Base-by-base conservation (phyloP, 331 rosid genomes). In the Dryas integrifolia region DNA sequence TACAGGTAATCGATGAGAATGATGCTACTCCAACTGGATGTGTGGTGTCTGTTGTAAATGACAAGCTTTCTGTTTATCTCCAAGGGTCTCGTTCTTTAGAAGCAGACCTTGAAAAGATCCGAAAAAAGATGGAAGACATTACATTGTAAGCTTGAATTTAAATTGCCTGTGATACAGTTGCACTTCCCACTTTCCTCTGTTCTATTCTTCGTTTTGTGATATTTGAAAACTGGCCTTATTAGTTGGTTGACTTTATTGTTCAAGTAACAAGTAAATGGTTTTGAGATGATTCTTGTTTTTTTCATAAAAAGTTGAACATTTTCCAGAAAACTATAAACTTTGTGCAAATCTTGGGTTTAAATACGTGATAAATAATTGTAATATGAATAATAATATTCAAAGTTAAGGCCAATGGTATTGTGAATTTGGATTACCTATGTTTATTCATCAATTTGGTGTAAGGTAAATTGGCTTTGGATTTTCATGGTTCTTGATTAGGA, bases 1-100 rank as follows among this genome's bases (percentile, higher is more conserved):
- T 69, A 49, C 84, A 94, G 98, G 87, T 89, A 69, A 82, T 89
- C 50, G 59, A 74, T 26, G 96, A 86, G 63, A 82, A 59, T 46
- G 89, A 88, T 48, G 80, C 88, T 66, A 81, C 83, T 77, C 96
- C 92, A 0, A 51, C 82, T 49, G 97, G 96, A 48, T 89, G 85
- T 70, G 87, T 78, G 11, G 91, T 88, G 14, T 57, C 89, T 6
- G 92, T 91, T 24, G 89, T 89, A 16, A 88, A 89, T 55, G 92
- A 86, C 79, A 86, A 46, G 81, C 80, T 94, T 2, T 88, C 93
- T 49, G 96, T 89, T 49, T 94, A 94, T 83, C 76, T 94, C 38
- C 87, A 76, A 75, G 95, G 95, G 76, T 52, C 82, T 43, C 82
- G 74, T 66, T 85, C 96, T 39, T 82, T 88, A 3, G 96, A 91